Evolutionary conservation across 2,329 filamentous ascomycete genomes (phyloP).

Genomic region (Talaromyces sp.): DNA sequence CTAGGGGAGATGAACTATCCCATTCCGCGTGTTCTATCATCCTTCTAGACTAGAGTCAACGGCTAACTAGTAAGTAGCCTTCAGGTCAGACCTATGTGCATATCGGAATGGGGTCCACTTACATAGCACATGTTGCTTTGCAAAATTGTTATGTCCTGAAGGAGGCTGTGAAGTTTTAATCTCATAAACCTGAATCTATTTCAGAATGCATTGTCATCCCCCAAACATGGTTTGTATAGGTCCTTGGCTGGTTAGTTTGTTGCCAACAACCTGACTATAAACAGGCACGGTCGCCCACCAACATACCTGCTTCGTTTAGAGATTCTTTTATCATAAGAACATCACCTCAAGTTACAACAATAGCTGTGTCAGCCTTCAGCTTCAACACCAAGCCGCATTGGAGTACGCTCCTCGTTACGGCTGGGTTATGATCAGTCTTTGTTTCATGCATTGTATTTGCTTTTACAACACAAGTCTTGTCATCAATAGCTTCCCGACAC

Average conservation of each 20-base stretch:
- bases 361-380: constrained; percentile 4
- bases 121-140: neutral
- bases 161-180: constrained; percentile 8
- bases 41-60: neutral
- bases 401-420: neutral
- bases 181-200: constrained; percentile 3
- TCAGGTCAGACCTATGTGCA: neutral
- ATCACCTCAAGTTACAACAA: neutral
- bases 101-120: constrained; percentile 7
- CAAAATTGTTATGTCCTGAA: neutral
- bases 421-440: neutral
- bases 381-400: neutral
- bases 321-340: neutral
- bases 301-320: neutral
- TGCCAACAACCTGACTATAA: constrained; percentile 4
- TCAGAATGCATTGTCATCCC: constrained; percentile 9
- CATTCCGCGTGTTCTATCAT: neutral
- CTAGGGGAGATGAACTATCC: neutral
- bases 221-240: neutral
- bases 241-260: neutral
- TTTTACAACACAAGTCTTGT: neutral
- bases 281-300: constrained; percentile 12
- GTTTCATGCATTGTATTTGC: neutral
- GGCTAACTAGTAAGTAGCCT: neutral
- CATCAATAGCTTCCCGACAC: neutral